Percentiles rank a stretch among this genome's conserved stretches.
Conservation (phyloP, 2,329 filamentous ascomycete species). For the Bimuria novae-zelandiae region DNA sequence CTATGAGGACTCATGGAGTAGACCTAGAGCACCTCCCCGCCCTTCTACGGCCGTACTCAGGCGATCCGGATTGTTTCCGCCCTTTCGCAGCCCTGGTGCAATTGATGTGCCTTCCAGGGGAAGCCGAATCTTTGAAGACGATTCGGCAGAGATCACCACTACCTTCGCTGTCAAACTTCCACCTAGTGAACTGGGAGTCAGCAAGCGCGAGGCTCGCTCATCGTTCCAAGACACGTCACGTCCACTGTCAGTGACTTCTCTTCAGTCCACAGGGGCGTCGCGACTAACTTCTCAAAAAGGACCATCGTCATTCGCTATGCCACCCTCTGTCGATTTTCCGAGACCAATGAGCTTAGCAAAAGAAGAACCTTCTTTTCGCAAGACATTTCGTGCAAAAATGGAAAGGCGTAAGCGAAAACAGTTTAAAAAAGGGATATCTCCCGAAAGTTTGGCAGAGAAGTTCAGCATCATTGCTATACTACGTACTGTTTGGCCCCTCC, state of each 20-base stretch:
- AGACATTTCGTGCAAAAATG: conserved; percentile 9
- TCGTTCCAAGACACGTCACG: neutral
- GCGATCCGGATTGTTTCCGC: conserved; percentile 21
- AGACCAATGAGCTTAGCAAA: neutral
- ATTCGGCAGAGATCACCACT: neutral
- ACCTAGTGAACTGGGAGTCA: neutral
- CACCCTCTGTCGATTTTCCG: neutral
- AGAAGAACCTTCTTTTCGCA: conserved; percentile 7
- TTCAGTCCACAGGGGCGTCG: neutral
- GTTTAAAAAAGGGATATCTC: neutral
- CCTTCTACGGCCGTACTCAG: conserved; percentile 22
- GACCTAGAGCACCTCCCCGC: conserved; percentile 13
- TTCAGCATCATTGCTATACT: conserved; percentile 61
- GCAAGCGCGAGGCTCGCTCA: neutral
- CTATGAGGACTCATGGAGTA: conserved; percentile 23
- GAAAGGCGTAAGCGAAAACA: neutral
- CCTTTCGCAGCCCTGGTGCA: conserved; percentile 12
- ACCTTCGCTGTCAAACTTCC: neutral
- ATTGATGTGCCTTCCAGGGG: neutral
- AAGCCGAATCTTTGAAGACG: neutral
- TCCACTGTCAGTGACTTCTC: neutral
- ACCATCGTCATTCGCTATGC: neutral
- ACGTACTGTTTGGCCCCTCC: conserved; percentile 69
- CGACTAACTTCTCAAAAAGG: neutral
- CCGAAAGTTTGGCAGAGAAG: conserved; percentile 10